Evolutionary conservation across 2,329 filamentous ascomycete species (phyloP).

Genomic region (Metarhizium album): DNA sequence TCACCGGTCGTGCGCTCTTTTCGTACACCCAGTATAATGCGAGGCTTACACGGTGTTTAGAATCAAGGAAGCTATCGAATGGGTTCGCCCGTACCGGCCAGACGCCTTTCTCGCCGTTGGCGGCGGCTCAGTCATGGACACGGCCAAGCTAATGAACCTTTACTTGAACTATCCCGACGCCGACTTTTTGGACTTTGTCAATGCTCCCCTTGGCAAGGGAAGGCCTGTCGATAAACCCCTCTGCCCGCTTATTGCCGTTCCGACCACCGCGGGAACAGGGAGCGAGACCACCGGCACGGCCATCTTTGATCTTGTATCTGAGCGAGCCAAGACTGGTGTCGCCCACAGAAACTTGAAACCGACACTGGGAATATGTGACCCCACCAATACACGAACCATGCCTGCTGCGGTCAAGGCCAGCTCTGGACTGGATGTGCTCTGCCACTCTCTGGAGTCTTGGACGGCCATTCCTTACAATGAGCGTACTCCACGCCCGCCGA

Average conservation of each 20-base stretch:
- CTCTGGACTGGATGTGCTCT: conserved; percentile 88
- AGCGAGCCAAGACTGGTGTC: conserved; percentile 89
- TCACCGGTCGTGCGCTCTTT: background rate
- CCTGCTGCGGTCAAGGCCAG: conserved; percentile 84
- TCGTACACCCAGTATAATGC: conserved; percentile 1
- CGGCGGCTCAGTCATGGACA: conserved; percentile 88
- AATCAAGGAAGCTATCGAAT: conserved; percentile 80
- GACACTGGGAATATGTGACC: conserved; percentile 75
- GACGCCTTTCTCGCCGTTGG: conserved; percentile 92
- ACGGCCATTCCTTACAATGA: conserved; percentile 93
- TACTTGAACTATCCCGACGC: conserved; percentile 86
- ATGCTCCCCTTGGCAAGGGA: conserved; percentile 83
- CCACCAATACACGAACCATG: conserved; percentile 93
- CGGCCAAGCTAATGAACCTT: conserved; percentile 96
- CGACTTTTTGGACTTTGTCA: conserved; percentile 95
- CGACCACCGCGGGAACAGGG: conserved; percentile 75
- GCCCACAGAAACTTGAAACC: conserved; percentile 94
- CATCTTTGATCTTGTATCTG: conserved; percentile 88
- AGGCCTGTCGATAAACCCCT: conserved; percentile 61
- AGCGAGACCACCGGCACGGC: conserved; percentile 96
- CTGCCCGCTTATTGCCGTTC: conserved; percentile 69
- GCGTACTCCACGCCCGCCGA: conserved; percentile 70
- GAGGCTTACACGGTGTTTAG: conserved; percentile 29
- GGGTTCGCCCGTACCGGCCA: conserved; percentile 66
- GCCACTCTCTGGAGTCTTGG: conserved; percentile 92